phyloP scores from a whole-genome alignment of 1,284 basidiomycete species.

The Leccinum subspadiceum region DNA sequence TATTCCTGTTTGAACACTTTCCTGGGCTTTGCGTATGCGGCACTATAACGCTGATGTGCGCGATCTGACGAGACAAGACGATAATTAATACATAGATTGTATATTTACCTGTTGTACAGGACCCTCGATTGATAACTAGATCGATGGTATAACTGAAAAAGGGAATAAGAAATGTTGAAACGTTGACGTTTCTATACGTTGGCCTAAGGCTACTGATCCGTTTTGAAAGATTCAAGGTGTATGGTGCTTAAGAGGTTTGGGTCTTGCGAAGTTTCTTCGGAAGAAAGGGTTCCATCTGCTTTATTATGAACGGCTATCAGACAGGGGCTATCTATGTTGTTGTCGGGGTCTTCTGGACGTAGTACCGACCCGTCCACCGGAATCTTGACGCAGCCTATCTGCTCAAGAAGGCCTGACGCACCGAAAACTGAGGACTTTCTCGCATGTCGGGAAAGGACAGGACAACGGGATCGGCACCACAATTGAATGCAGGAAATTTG shows the following conservation, averaged over 20 bases:
- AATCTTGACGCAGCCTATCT: neutral
- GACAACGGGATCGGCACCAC: neutral
- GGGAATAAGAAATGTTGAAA: too few relatives aligned
- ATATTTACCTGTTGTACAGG: neutral
- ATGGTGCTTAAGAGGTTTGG: neutral
- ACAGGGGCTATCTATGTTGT: too few relatives aligned
- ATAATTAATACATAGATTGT: neutral
- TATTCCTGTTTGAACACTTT: constrained; percentile 29
- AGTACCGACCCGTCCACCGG: too few relatives aligned
- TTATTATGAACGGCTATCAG: too few relatives aligned
- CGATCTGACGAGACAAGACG: neutral
- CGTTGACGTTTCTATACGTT: too few relatives aligned
- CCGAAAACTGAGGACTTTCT: neutral
- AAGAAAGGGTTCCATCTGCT: too few relatives aligned
- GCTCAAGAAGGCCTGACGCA: too few relatives aligned
- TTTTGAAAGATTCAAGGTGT: too few relatives aligned
- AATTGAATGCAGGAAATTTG: neutral
- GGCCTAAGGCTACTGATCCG: too few relatives aligned
- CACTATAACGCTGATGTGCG: neutral
- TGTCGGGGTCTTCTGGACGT: neutral
- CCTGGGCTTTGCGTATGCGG: neutral
- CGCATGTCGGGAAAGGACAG: neutral
- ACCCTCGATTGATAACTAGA: neutral
- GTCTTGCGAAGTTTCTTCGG: neutral
- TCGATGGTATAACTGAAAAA: neutral